phyloP scores from a whole-genome alignment of 176 grass and related monocot genomes.

The Phoenix dactylifera region DNA sequence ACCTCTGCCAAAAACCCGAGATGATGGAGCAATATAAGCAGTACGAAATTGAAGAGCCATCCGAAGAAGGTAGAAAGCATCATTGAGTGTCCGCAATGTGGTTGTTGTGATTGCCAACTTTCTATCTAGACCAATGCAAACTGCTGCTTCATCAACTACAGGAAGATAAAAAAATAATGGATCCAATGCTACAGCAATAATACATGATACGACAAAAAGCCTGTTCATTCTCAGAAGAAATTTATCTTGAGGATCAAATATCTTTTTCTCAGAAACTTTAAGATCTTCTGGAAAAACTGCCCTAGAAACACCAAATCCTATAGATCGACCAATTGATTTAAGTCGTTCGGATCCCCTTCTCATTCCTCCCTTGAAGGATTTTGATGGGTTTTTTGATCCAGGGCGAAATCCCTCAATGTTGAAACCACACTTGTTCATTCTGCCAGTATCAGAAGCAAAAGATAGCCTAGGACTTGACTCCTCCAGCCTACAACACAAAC shows the following conservation, averaged over 20 bases:
- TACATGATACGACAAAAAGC: slow-evolving; percentile 58
- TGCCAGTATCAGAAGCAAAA: slow-evolving; percentile 28
- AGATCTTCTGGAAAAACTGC: slow-evolving; percentile 92
- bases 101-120: slow-evolving; percentile 30
- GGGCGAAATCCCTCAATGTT: slow-evolving; percentile 40
- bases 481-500: slow-evolving; percentile 38
- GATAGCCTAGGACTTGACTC: slow-evolving; percentile 41
- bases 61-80: slow-evolving; percentile 62
- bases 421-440: slow-evolving; percentile 35
- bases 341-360: slow-evolving; percentile 56
- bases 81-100: slow-evolving; percentile 51
- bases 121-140: slow-evolving; percentile 60
- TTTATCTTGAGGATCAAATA: slow-evolving; percentile 83
- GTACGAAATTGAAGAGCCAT: slow-evolving; percentile 92
- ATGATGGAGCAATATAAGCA: slow-evolving; percentile 77
- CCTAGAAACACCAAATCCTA: slow-evolving; percentile 56
- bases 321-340: slow-evolving; percentile 56
- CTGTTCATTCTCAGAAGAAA: slow-evolving; percentile 56
- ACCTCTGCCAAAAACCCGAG: slow-evolving; percentile 78
- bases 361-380: slow-evolving; percentile 40
- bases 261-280: slow-evolving; percentile 49
- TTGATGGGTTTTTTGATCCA: slow-evolving; percentile 20
- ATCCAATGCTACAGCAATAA: slow-evolving; percentile 69
- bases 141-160: slow-evolving; percentile 29
- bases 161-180: slow-evolving; percentile 82